Conservation (phyloP, 805 yeast species). For the Candida krabiensis region DNA sequence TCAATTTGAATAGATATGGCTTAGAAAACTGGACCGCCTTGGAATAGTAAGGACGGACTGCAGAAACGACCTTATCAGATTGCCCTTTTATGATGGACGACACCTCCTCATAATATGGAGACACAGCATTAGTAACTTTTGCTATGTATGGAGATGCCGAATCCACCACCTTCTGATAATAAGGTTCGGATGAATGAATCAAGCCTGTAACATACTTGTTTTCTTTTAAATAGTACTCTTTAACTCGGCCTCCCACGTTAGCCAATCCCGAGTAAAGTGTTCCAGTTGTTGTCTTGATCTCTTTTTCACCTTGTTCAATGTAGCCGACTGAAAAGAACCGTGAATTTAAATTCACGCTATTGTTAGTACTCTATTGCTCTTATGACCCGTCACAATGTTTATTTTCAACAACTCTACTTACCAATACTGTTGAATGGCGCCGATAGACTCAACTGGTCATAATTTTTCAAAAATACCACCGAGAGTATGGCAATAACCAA, state of each 20-base stretch:
- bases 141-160: neutral
- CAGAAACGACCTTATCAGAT: conserved; percentile 1
- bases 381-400: too few relatives aligned
- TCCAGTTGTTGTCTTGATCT: neutral
- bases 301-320: conserved; percentile 3
- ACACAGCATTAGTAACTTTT: neutral
- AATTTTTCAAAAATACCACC: conserved; percentile 11
- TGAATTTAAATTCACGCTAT: neutral
- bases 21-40: neutral
- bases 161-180: neutral
- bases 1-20: neutral
- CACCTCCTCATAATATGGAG: conserved; percentile 1
- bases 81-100: neutral
- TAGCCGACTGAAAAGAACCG: conserved; percentile 2
- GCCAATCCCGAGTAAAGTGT: neutral
- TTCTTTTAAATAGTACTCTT: conserved; percentile 11
- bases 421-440: conserved; percentile 3
- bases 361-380: too few relatives aligned
- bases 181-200: conserved; percentile 7
- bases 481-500: conserved; percentile 19
- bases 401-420: too few relatives aligned
- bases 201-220: conserved; percentile 14
- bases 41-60: neutral
- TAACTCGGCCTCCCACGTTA: neutral
- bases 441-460: conserved; percentile 14